phyloP scores from a whole-genome alignment of 305 asterid species.

The Ilex paraguariensis region DNA sequence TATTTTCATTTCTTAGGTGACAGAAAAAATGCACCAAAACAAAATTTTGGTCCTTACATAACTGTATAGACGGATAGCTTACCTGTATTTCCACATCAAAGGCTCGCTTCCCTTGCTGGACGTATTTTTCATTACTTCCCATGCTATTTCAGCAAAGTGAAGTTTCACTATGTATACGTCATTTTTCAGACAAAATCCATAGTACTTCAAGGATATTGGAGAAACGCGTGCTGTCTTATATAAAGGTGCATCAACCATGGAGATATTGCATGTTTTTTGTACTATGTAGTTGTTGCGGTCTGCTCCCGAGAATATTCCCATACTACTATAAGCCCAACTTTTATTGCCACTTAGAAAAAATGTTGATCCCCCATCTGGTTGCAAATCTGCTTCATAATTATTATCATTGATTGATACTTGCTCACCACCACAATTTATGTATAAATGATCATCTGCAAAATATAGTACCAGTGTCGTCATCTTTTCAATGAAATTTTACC shows the following conservation, averaged over 20 bases:
- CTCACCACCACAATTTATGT: slow-evolving; percentile 18
- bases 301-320: background rate
- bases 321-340: slow-evolving; percentile 21
- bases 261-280: background rate
- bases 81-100: slow-evolving; percentile 20
- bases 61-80: background rate
- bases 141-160: slow-evolving; percentile 10
- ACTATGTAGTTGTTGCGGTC: background rate
- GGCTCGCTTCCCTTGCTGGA: background rate
- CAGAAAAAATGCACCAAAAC: no score
- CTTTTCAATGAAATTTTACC: no score
- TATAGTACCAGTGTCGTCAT: no score
- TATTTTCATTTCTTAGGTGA: no score
- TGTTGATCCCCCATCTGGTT: no score
- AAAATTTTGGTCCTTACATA: no score
- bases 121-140: background rate
- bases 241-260: background rate
- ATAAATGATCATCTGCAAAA: slow-evolving; percentile 5
- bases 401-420: background rate
- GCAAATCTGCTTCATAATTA: no score
- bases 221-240: slow-evolving; percentile 11
- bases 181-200: slow-evolving; percentile 13
- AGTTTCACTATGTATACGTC: slow-evolving; percentile 1
- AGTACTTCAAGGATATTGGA: slow-evolving; percentile 17
- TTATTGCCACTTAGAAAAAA: no score